Conservation (phyloP, 2,329 filamentous ascomycete species). For the Dactylellina leptospora region DNA sequence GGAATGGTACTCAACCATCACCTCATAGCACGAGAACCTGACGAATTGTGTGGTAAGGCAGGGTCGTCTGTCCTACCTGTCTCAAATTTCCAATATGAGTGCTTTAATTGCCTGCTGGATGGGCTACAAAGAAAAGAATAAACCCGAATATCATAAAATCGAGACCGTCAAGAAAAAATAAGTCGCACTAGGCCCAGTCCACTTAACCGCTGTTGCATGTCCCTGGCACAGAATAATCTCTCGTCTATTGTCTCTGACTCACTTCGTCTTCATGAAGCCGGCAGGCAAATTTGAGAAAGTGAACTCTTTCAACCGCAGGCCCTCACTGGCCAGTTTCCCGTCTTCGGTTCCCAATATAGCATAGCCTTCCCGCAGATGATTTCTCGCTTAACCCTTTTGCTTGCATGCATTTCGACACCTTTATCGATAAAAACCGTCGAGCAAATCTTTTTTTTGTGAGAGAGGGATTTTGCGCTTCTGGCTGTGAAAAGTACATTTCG, state of each 20-base stretch:
- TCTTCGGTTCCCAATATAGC: slow-evolving; percentile 51
- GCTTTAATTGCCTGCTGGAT: not conserved
- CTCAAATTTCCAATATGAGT: not conserved
- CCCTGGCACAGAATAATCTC: not conserved
- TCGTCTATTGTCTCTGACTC: slow-evolving; percentile 14
- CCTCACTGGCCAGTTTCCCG: slow-evolving; percentile 26
- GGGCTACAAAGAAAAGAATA: not conserved
- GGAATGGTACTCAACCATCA: slow-evolving; percentile 37
- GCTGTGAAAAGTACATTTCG: not conserved
- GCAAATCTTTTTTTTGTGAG: slow-evolving; percentile 31
- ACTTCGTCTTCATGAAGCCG: slow-evolving; percentile 34
- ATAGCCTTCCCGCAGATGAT: slow-evolving; percentile 52
- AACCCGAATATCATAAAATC: not conserved
- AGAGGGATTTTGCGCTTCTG: slow-evolving; percentile 50
- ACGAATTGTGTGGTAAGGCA: slow-evolving; percentile 7
- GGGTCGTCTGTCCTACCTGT: not conserved
- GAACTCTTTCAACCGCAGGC: slow-evolving; percentile 20
- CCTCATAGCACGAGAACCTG: slow-evolving; percentile 47
- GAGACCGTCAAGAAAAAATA: not conserved
- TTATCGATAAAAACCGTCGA: slow-evolving; percentile 44
- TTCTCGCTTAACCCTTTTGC: slow-evolving; percentile 52
- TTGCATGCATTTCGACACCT: slow-evolving; percentile 51
- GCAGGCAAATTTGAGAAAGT: slow-evolving; percentile 16
- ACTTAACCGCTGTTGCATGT: slow-evolving; percentile 2
- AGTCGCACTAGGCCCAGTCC: slow-evolving; percentile 1